Evolutionary conservation across 345 rosid species (phyloP).

Genomic region (Cardamine resedifolia): DNA sequence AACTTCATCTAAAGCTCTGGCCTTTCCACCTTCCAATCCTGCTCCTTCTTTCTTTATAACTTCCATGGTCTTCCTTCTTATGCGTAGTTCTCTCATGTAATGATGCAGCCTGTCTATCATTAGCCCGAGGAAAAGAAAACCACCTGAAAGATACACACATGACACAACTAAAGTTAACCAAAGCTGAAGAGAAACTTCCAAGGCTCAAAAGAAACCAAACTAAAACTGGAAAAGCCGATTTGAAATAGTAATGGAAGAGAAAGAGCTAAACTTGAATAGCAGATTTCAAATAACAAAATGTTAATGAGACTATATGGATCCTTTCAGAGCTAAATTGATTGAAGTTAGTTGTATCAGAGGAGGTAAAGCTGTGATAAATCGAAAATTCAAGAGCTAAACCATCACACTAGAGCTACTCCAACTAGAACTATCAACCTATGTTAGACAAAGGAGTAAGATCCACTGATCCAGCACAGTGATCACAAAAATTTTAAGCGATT

Average conservation of each 20-base stretch:
- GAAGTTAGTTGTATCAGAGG: neutral
- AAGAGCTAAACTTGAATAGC: neutral
- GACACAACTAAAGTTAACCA: slow-evolving; percentile 25
- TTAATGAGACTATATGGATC: neutral
- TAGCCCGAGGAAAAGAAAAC: slow-evolving; percentile 64
- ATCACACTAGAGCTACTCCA: slow-evolving; percentile 10
- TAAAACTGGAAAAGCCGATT: neutral
- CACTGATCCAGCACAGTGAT: slow-evolving; percentile 24
- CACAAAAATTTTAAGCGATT: slow-evolving; percentile 19
- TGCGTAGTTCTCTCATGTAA: slow-evolving; percentile 78
- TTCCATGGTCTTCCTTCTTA: slow-evolving; percentile 79
- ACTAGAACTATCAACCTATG: neutral
- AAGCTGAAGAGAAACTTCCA: neutral
- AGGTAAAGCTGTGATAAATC: neutral
- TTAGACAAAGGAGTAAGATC: slow-evolving; percentile 23
- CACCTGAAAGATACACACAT: slow-evolving; percentile 55
- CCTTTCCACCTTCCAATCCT: slow-evolving; percentile 60
- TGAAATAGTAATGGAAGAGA: too few relatives aligned
- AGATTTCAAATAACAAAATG: neutral
- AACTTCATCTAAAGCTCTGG: slow-evolving; percentile 47
- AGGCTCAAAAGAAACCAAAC: slow-evolving; percentile 1
- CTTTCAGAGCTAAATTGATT: neutral
- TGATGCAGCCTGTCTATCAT: slow-evolving; percentile 94
- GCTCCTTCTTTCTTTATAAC: slow-evolving; percentile 65
- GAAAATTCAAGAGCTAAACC: slow-evolving; percentile 22